Percentiles rank a stretch among this genome's conserved stretches.
Evolutionary conservation across 306 rosid species (phyloP).

Genomic region (Ceratonia siliqua): DNA sequence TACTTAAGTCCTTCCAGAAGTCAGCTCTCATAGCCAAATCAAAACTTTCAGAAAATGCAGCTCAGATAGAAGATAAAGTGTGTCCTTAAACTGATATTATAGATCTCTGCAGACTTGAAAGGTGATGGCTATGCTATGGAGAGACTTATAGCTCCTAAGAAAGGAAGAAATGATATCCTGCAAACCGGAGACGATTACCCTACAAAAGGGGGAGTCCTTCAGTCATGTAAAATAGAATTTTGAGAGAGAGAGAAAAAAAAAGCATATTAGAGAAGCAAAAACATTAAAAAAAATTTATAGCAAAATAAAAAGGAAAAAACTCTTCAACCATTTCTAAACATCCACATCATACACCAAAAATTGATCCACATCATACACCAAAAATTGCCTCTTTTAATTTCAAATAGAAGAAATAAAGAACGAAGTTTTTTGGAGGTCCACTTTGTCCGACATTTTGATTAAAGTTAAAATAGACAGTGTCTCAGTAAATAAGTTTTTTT

Average conservation of each 20-base stretch:
- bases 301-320: no score
- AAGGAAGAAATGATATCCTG: constrained; percentile 21
- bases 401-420: no score
- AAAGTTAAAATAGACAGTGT: background rate
- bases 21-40: constrained; percentile 22
- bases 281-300: no score
- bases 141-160: background rate
- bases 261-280: background rate
- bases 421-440: no score
- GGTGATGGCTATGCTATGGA: background rate
- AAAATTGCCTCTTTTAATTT: background rate
- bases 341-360: no score
- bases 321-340: background rate
- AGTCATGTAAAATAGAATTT: constrained; percentile 23
- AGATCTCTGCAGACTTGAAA: background rate
- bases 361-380: background rate
- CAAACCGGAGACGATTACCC: constrained; percentile 36
- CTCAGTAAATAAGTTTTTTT: background rate
- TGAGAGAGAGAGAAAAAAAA: background rate
- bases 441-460: no score
- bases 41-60: constrained; percentile 19
- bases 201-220: constrained; percentile 31
- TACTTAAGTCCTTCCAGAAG: constrained; percentile 24
- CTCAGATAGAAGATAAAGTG: background rate
- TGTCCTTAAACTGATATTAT: constrained; percentile 27